Conservation (phyloP, 345 rosid species). For the Citrus medica region DNA sequence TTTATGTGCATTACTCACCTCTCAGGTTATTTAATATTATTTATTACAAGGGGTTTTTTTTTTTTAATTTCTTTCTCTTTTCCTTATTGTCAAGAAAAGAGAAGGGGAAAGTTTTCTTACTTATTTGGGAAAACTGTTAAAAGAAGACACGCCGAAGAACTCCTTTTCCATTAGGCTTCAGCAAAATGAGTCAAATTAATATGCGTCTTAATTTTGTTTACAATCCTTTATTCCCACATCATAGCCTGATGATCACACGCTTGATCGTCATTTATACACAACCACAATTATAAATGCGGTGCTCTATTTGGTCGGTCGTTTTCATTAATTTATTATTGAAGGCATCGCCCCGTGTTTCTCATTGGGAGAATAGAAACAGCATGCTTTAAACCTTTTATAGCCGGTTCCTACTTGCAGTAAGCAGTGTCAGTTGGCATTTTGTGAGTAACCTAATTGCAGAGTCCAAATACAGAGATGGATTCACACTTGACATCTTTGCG, state of each 20-base stretch:
- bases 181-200: not conserved
- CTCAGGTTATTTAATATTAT: not conserved
- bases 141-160: not conserved
- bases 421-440: not conserved
- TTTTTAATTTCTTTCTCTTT: not conserved
- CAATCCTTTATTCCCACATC: not conserved
- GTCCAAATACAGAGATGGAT: not conserved
- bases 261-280: not conserved
- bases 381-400: not conserved
- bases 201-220: not conserved
- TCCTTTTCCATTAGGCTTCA: not conserved
- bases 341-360: not conserved
- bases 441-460: not conserved
- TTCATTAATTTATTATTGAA: not conserved
- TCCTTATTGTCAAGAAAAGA: slow-evolving; percentile 25
- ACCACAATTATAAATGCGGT: not conserved
- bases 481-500: not conserved
- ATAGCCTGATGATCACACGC: not conserved
- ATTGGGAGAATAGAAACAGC: not conserved
- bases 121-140: not conserved
- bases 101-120: slow-evolving; percentile 14
- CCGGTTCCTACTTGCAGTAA: not conserved
- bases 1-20: not conserved
- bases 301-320: not conserved
- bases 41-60: slow-evolving; percentile 21